Evolutionary conservation across 805 yeast genomes (phyloP).

Genomic region (Hanseniaspora clermontiae): DNA sequence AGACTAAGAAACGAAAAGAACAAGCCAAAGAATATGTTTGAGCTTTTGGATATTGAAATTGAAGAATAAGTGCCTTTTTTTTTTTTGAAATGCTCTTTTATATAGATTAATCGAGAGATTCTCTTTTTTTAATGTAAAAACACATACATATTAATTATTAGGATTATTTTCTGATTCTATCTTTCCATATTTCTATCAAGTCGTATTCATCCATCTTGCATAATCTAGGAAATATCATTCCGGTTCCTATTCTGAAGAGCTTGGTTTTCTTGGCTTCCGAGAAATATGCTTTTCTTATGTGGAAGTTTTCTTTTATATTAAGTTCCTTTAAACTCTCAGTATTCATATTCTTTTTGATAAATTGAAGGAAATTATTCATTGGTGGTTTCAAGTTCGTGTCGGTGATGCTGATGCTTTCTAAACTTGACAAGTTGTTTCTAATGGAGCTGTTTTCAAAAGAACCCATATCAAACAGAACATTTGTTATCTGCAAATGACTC

Average conservation of each 20-base stretch:
- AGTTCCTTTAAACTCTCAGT: background rate
- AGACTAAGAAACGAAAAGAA: constrained; percentile 1
- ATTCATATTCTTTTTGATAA: background rate
- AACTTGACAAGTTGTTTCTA: background rate
- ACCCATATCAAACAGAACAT: background rate
- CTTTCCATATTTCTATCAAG: constrained; percentile 77
- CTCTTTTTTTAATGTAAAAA: background rate
- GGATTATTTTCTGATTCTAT: constrained; percentile 41
- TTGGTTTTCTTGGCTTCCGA: background rate
- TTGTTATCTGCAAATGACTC: background rate
- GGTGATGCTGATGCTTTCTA: background rate
- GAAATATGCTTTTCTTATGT: background rate
- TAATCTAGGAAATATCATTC: constrained; percentile 83
- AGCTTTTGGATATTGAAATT: background rate
- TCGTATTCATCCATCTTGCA: constrained; percentile 86
- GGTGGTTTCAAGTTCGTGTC: constrained; percentile 7
- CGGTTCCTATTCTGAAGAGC: constrained; percentile 86
- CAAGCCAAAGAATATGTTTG: constrained; percentile 6
- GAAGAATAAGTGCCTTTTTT: background rate
- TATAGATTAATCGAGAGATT: background rate
- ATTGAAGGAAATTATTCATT: background rate
- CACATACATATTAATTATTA: constrained; percentile 24
- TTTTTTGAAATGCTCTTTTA: background rate
- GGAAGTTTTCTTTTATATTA: constrained; percentile 5
- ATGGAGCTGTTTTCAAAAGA: background rate